Base-by-base conservation (phyloP, 73 alveolate genomes). In the Blepharisma stoltei region DNA sequence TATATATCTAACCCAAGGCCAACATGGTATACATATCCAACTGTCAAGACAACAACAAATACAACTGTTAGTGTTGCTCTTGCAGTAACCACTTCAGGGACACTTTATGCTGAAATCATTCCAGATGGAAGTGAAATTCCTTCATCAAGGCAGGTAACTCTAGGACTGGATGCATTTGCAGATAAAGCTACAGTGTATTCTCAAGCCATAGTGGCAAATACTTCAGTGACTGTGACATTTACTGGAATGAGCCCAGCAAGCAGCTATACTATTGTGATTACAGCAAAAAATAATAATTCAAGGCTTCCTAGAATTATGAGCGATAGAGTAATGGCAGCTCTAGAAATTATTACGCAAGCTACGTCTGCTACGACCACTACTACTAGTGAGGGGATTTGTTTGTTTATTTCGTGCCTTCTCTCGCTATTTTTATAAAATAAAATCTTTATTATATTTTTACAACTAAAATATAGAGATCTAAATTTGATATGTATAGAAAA, bases 221-320 rank as follows among this genome's bases (percentile, higher is more conserved):
- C 14, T 0, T n/a, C 14, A 18, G 11, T 60, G 3, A 25, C 45
- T 5, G 11, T 60, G 38, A 25, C 38, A 2, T 60, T 60, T 60
- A 25, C 14, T 60, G 73, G 73, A 1, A n/a, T 60, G 14, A 60
- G 11, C 2, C 73, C 73, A 25, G 23, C 73, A 18, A 60, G 73
- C 46, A 60, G 73, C 73, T 60, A 60, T 60, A 60, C 73, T 20
- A n/a, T 60, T 60, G 73, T 60, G 18, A 60, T 60, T 1, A 60
- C 73, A 9, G 73, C 73, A 4, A 38, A 60, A 38, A 60, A 60
- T 60, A 60, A 60, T 38, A 5, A 60, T 14, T 1, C 2, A 8
- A n/a, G 46, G 2, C 41, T 32, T 32, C 46, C 14, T 1, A 60
- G 73, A 60, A 14, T 14, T 25, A 60, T 60, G 73, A 60, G 23